Conservation (phyloP, 2,329 filamentous ascomycete species). For the Alternaria sp. region DNA sequence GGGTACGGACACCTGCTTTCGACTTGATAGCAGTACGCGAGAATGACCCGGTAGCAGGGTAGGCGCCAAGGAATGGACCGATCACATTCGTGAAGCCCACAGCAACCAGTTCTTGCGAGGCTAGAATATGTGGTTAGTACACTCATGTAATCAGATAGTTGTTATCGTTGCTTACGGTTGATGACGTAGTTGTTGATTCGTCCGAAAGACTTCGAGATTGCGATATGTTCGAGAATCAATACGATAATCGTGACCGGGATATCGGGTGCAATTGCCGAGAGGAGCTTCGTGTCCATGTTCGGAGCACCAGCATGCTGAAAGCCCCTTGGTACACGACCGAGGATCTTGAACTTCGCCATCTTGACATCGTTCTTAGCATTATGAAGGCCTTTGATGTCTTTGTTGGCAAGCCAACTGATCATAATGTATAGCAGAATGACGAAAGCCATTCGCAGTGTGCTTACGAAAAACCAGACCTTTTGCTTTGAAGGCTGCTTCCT, state of each 20-base stretch:
- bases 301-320: conserved; percentile 84
- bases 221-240: conserved; percentile 95
- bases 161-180: conserved; percentile 60
- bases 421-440: conserved; percentile 92
- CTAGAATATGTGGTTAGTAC: conserved; percentile 2
- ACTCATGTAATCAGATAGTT: background rate
- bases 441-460: conserved; percentile 88
- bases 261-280: conserved; percentile 73
- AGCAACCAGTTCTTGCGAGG: conserved; percentile 94
- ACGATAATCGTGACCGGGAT: conserved; percentile 90
- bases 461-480: conserved; percentile 88
- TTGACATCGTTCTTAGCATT: conserved; percentile 58
- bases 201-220: conserved; percentile 96
- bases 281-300: conserved; percentile 69
- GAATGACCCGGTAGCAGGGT: conserved; percentile 94
- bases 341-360: conserved; percentile 74
- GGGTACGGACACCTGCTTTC: conserved; percentile 92
- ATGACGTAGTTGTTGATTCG: conserved; percentile 96
- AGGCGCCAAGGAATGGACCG: conserved; percentile 89
- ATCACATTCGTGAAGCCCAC: conserved; percentile 90
- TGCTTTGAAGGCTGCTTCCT: conserved; percentile 76
- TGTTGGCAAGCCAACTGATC: conserved; percentile 87
- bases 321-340: conserved; percentile 33
- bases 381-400: conserved; percentile 50
- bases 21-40: conserved; percentile 96